Conservation (phyloP, 345 rosid species). For the Cardiospermum halicacabum region DNA sequence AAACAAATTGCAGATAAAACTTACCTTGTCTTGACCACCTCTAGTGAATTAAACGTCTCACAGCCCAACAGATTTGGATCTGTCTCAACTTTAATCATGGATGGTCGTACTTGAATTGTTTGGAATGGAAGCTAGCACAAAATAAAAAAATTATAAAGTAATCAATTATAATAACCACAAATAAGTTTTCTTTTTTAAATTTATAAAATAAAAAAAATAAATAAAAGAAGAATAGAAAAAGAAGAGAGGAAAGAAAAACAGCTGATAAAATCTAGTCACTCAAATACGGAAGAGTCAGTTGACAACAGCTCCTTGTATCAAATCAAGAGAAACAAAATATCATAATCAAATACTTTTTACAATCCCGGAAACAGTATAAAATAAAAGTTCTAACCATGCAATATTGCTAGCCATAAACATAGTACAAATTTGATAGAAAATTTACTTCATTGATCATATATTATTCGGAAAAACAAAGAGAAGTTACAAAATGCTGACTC, state of each 20-base stretch:
- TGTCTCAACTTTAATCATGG: constrained; percentile 63
- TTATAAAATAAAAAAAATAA: no score
- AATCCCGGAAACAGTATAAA: not conserved
- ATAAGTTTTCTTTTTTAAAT: no score
- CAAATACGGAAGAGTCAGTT: not conserved
- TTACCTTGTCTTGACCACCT: constrained; percentile 71
- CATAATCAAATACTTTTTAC: not conserved
- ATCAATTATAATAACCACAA: not conserved
- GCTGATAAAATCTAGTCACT: not conserved
- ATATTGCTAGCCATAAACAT: not conserved
- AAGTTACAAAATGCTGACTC: not conserved
- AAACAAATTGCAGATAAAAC: not conserved
- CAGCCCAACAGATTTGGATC: constrained; percentile 26
- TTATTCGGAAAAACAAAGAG: not conserved
- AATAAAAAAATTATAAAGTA: not conserved
- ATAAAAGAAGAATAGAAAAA: no score
- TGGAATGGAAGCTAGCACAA: constrained; percentile 39
- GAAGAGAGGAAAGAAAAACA: no score
- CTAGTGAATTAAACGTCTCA: constrained; percentile 41
- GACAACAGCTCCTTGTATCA: not conserved
- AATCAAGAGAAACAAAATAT: not conserved
- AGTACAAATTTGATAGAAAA: not conserved
- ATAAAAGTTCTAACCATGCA: not conserved
- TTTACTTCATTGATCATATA: not conserved
- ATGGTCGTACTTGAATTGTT: constrained; percentile 51